These are phyloP conservation scores for Linderina pennispora DNA, from an alignment of 192 early-diverging fungal genomes.

Conservation along the genomic window DNA sequence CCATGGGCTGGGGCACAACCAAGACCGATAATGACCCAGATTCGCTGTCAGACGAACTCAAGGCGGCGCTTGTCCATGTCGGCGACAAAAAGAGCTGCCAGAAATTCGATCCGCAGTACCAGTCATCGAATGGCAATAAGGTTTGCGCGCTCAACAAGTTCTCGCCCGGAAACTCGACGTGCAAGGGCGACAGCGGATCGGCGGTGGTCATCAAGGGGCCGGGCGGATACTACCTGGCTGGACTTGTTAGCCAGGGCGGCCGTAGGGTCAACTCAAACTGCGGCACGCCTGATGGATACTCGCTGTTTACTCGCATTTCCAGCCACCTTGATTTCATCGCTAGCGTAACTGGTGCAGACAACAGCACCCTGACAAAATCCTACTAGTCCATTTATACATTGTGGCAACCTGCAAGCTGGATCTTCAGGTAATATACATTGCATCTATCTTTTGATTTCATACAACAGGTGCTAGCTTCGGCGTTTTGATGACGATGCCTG, in stretches of 20 bases:
- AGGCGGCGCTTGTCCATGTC: background rate
- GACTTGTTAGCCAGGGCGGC: slow-evolving; percentile 21
- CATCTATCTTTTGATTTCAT: too few relatives aligned
- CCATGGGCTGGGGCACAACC: slow-evolving; percentile 41
- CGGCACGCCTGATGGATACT: slow-evolving; percentile 5
- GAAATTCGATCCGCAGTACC: slow-evolving; percentile 4
- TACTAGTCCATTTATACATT: too few relatives aligned
- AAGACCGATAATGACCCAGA: slow-evolving; percentile 7
- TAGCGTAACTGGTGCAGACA: slow-evolving; percentile 15
- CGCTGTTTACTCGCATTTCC: slow-evolving; percentile 3
- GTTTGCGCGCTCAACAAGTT: slow-evolving; percentile 24
- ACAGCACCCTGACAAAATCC: too few relatives aligned
- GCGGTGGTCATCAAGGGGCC: slow-evolving; percentile 13
- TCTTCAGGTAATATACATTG: too few relatives aligned
- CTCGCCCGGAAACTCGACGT: slow-evolving; percentile 18
- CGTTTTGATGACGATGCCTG: too few relatives aligned
- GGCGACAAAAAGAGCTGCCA: slow-evolving; percentile 11
- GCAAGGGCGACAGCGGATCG: slow-evolving; percentile 27
- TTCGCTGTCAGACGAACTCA: background rate
- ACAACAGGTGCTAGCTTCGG: too few relatives aligned
- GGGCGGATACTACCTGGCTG: slow-evolving; percentile 9
- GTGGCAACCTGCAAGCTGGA: too few relatives aligned
- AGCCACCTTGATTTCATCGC: slow-evolving; percentile 40
- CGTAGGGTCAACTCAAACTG: slow-evolving; percentile 1
- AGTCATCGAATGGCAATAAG: slow-evolving; percentile 17